These are phyloP conservation scores for Neopestalotiopsis rosae DNA, from an alignment of 2,329 filamentous ascomycete genomes.

Conservation along the genomic window DNA sequence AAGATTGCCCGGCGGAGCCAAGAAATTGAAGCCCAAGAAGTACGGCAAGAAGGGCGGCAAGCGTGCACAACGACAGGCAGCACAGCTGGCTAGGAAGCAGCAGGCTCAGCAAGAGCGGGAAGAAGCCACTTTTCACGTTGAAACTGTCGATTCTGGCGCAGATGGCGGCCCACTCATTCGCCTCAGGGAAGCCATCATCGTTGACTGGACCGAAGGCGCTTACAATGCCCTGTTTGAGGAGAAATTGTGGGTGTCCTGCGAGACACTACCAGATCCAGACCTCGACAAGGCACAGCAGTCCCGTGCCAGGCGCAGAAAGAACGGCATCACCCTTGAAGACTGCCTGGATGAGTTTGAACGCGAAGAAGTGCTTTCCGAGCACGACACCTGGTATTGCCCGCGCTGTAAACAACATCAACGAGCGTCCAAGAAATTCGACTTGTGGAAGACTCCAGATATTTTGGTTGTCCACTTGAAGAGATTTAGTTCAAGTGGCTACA, in stretches of 20 bases:
- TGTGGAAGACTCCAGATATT: slow-evolving; percentile 97
- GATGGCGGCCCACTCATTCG: slow-evolving; percentile 72
- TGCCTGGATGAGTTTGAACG: slow-evolving; percentile 95
- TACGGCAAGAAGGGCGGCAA: slow-evolving; percentile 57
- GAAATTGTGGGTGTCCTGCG: slow-evolving; percentile 58
- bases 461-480: slow-evolving; percentile 94
- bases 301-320: slow-evolving; percentile 70
- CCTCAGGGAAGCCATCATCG: slow-evolving; percentile 81
- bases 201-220: slow-evolving; percentile 81
- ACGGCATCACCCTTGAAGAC: slow-evolving; percentile 84
- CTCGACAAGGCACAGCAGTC: slow-evolving; percentile 67
- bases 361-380: slow-evolving; percentile 89
- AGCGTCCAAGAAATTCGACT: slow-evolving; percentile 93
- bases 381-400: slow-evolving; percentile 97
- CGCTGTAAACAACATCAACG: slow-evolving; percentile 92
- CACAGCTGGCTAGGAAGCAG: slow-evolving; percentile 32
- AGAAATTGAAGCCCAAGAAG: slow-evolving; percentile 53
- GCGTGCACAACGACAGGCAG: slow-evolving; percentile 48
- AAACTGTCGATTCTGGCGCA: slow-evolving; percentile 40
- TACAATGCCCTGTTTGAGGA: slow-evolving; percentile 74
- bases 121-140: slow-evolving; percentile 28
- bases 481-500: slow-evolving; percentile 83
- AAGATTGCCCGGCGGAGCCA: slow-evolving; percentile 43
- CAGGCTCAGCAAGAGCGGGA: slow-evolving; percentile 28
- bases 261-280: slow-evolving; percentile 65